Evolutionary conservation across 179 eudicot genomes (phyloP).

Genomic region (Dionaea muscipula): DNA sequence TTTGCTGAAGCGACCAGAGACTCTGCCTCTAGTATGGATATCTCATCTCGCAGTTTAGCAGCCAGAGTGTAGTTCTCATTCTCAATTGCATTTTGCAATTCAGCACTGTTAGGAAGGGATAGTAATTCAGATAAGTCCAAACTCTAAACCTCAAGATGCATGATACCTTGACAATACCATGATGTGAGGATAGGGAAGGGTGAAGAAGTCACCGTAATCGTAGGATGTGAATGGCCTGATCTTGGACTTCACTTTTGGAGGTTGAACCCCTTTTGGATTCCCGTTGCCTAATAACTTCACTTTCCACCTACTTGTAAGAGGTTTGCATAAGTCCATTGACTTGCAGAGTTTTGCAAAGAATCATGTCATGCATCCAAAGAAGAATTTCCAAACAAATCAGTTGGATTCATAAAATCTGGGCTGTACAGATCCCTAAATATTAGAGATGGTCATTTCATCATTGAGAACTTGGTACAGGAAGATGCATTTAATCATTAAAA

Average conservation of each 20-base stretch:
- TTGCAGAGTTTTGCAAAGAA: neutral
- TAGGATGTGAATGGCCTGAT: slow-evolving; percentile 64
- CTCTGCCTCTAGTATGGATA: slow-evolving; percentile 71
- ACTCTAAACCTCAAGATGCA: neutral
- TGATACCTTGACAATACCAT: neutral
- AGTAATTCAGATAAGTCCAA: neutral
- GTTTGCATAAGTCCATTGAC: neutral
- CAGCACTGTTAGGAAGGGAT: slow-evolving; percentile 40
- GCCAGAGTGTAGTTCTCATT: slow-evolving; percentile 64
- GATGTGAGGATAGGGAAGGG: neutral
- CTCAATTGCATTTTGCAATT: slow-evolving; percentile 65
- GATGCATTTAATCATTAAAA: too few relatives aligned
- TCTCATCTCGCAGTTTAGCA: slow-evolving; percentile 69
- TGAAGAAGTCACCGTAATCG: slow-evolving; percentile 52
- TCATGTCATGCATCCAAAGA: neutral
- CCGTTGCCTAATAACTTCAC: slow-evolving; percentile 45
- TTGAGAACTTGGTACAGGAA: too few relatives aligned
- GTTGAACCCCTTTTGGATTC: slow-evolving; percentile 64
- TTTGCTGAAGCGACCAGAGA: slow-evolving; percentile 72
- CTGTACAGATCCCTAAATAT: too few relatives aligned
- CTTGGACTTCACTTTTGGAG: slow-evolving; percentile 83
- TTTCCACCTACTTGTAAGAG: slow-evolving; percentile 52
- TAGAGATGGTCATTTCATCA: too few relatives aligned
- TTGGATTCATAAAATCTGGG: neutral
- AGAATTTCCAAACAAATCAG: neutral